phyloP scores from a whole-genome alignment of 2,329 filamentous ascomycete genomes.

The Balansia obtecta region DNA sequence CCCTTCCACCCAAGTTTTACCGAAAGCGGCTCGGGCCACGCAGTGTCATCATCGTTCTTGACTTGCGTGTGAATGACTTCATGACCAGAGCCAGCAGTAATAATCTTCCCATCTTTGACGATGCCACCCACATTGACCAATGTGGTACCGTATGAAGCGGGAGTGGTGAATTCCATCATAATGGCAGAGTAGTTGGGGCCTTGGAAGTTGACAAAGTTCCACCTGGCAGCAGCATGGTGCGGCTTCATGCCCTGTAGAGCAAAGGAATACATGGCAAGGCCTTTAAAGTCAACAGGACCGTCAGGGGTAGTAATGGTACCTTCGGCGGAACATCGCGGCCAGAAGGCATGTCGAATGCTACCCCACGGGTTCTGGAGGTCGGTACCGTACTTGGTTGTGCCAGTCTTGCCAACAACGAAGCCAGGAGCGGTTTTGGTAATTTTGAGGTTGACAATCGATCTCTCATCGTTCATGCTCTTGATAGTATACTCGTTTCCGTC shows the following conservation, averaged over 20 bases:
- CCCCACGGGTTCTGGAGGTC: conserved; percentile 84
- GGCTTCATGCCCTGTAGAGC: conserved; percentile 98
- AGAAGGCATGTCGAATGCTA: conserved; percentile 82
- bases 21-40: conserved; percentile 77
- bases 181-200: conserved; percentile 74
- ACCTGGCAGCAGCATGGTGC: conserved; percentile 81
- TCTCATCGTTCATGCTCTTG: conserved; percentile 77
- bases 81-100: conserved; percentile 57
- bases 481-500: conserved; percentile 75
- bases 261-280: conserved; percentile 67
- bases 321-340: conserved; percentile 74
- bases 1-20: conserved; percentile 70
- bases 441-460: conserved; percentile 75
- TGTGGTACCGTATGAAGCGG: conserved; percentile 81
- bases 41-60: conserved; percentile 62
- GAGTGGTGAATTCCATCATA: conserved; percentile 94
- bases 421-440: conserved; percentile 65
- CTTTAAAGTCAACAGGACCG: conserved; percentile 70
- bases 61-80: conserved; percentile 56
- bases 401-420: conserved; percentile 74
- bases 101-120: conserved; percentile 66
- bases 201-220: conserved; percentile 93
- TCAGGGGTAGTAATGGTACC: conserved; percentile 76
- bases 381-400: conserved; percentile 75
- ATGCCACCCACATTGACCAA: conserved; percentile 74